Evolutionary conservation across 495 filamentous ascomycete genomes (phyloP).

Genomic region (Aspergillus cristatus): DNA sequence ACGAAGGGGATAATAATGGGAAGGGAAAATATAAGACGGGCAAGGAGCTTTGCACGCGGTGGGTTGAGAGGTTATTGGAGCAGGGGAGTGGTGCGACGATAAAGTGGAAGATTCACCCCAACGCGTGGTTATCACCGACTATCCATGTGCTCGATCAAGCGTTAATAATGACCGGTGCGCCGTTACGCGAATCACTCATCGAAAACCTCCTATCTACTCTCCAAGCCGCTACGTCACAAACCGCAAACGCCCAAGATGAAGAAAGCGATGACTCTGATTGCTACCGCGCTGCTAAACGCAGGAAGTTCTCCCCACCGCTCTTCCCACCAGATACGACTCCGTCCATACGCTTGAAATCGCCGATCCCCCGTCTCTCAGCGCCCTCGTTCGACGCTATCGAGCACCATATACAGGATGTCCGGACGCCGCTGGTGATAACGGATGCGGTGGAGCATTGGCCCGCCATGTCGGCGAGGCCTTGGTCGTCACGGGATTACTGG

Average conservation of each 20-base stretch:
- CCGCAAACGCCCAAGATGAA: neutral
- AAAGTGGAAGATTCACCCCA: conserved; percentile 3
- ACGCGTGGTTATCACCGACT: conserved; percentile 31
- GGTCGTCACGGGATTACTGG: conserved; percentile 68
- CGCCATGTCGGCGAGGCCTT: conserved; percentile 56
- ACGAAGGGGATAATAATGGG: neutral
- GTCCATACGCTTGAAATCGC: conserved; percentile 23
- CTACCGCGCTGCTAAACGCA: conserved; percentile 17
- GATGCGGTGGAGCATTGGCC: conserved; percentile 65
- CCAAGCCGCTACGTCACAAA: conserved; percentile 13
- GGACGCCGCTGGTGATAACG: conserved; percentile 62
- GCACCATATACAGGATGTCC: conserved; percentile 41
- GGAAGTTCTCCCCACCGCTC: conserved; percentile 27
- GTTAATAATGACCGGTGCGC: conserved; percentile 71
- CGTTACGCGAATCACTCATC: conserved; percentile 52
- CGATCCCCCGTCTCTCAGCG: conserved; percentile 25
- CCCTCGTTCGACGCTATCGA: conserved; percentile 58
- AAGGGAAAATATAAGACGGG: neutral
- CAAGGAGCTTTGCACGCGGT: neutral
- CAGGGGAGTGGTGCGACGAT: neutral
- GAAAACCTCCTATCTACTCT: conserved; percentile 30
- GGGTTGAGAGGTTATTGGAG: conserved; percentile 4
- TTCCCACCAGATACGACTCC: conserved; percentile 30
- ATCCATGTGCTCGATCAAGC: conserved; percentile 67
- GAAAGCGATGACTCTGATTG: conserved; percentile 9